phyloP scores from a whole-genome alignment of 2,329 filamentous ascomycete genomes.

The Phaeosphaeriaceae sp. region DNA sequence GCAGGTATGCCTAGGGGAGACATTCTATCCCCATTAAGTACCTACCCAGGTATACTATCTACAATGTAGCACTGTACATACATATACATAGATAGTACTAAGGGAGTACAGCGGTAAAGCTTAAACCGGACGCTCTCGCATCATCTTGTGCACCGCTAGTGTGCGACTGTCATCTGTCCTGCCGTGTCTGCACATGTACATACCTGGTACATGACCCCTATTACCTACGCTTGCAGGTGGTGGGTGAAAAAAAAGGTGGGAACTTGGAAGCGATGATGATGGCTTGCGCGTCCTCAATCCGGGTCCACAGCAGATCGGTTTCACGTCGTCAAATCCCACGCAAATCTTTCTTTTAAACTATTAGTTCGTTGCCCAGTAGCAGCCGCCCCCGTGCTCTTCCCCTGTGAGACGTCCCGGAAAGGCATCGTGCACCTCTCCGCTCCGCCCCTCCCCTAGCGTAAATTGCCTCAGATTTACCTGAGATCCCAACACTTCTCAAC shows the following conservation, averaged over 20 bases:
- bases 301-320: slow-evolving; percentile 40
- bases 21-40: too few relatives aligned
- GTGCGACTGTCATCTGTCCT: slow-evolving; percentile 19
- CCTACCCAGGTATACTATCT: too few relatives aligned
- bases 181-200: slow-evolving; percentile 11
- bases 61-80: too few relatives aligned
- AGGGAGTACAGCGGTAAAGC: slow-evolving; percentile 14
- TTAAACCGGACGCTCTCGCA: slow-evolving; percentile 2
- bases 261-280: slow-evolving; percentile 1
- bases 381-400: slow-evolving; percentile 17
- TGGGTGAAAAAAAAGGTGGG: too few relatives aligned
- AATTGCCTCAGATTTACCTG: slow-evolving; percentile 31
- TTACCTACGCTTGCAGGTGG: slow-evolving; percentile 11
- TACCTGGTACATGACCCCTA: slow-evolving; percentile 28
- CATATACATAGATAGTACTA: too few relatives aligned
- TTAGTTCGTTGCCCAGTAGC: slow-evolving; percentile 22
- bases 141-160: slow-evolving; percentile 22
- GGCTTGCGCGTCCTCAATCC: slow-evolving; percentile 41
- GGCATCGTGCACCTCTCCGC: slow-evolving; percentile 30
- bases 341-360: slow-evolving; percentile 17
- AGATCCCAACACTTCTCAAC: slow-evolving; percentile 29
- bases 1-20: not conserved
- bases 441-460: slow-evolving; percentile 40
- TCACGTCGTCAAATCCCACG: slow-evolving; percentile 32
- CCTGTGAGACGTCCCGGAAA: slow-evolving; percentile 26